phyloP scores from a whole-genome alignment of 768 basidiomycete species.

The Rhodotorula kratochvilovae region DNA sequence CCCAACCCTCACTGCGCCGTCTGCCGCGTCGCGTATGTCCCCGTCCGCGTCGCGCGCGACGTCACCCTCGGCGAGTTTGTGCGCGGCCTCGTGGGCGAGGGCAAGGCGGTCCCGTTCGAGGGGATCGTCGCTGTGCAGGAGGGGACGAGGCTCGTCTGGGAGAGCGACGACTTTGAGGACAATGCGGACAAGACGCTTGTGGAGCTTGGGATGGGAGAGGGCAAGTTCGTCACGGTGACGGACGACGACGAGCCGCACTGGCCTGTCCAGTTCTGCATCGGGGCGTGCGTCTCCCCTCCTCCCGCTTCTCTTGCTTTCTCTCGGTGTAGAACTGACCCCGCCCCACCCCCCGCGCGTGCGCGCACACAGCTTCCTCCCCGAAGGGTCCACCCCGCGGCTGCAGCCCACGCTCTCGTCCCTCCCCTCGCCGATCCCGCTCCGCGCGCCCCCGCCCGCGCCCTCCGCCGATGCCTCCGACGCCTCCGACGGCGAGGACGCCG shows the following conservation, averaged over 20 bases:
- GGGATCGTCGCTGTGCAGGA: constrained; percentile 75
- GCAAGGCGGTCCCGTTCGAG: constrained; percentile 45
- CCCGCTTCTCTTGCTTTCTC: not conserved
- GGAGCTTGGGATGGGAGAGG: constrained; percentile 70
- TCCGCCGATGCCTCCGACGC: not conserved
- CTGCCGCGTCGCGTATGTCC: constrained; percentile 77
- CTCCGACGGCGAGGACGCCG: constrained; percentile 14
- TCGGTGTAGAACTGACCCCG: not conserved
- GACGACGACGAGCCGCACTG: constrained; percentile 71
- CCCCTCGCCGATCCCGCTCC: constrained; percentile 26
- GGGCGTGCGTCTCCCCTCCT: not conserved
- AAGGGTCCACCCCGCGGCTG: constrained; percentile 1
- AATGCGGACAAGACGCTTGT: constrained; percentile 75
- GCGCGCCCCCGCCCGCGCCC: constrained; percentile 4
- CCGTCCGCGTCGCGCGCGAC: constrained; percentile 57
- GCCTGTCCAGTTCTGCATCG: constrained; percentile 37
- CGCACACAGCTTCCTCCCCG: constrained; percentile 11
- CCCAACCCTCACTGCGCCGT: constrained; percentile 78
- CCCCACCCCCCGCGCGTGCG: too few relatives aligned
- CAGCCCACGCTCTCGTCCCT: constrained; percentile 6
- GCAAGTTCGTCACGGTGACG: constrained; percentile 80
- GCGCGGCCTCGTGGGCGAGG: constrained; percentile 56
- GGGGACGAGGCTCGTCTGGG: constrained; percentile 76
- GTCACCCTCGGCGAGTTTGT: constrained; percentile 71
- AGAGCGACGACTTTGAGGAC: constrained; percentile 93